Evolutionary conservation across 2,329 filamentous ascomycete species (phyloP).

Genomic region (Alternaria infectoria): DNA sequence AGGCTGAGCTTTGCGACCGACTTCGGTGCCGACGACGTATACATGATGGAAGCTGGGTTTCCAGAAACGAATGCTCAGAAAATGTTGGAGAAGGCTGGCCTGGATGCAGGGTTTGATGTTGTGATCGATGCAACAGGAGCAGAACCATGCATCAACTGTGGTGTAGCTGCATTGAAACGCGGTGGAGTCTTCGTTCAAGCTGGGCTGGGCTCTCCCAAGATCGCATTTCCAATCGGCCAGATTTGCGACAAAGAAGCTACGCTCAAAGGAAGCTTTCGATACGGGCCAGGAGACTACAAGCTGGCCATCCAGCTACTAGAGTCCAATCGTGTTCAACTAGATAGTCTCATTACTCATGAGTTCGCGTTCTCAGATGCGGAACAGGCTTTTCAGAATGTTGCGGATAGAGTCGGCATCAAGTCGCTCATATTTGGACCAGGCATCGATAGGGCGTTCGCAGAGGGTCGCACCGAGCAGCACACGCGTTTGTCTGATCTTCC

Average conservation of each 20-base stretch:
- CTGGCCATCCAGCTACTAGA: slow-evolving; percentile 22
- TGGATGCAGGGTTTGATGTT: slow-evolving; percentile 10
- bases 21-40: neutral
- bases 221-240: slow-evolving; percentile 28
- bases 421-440: slow-evolving; percentile 28
- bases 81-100: neutral
- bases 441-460: slow-evolving; percentile 7
- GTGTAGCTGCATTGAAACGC: slow-evolving; percentile 18
- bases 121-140: slow-evolving; percentile 36
- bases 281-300: slow-evolving; percentile 36
- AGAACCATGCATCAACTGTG: slow-evolving; percentile 25
- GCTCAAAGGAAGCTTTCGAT: slow-evolving; percentile 36
- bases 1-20: neutral
- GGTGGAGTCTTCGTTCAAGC: slow-evolving; percentile 32
- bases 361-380: slow-evolving; percentile 22
- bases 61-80: neutral
- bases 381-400: slow-evolving; percentile 22
- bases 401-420: slow-evolving; percentile 26
- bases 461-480: neutral
- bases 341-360: slow-evolving; percentile 22
- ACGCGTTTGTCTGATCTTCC: neutral
- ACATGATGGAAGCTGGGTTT: neutral
- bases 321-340: slow-evolving; percentile 15
- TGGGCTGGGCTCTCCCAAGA: slow-evolving; percentile 23
- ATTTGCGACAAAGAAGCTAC: slow-evolving; percentile 35